These are phyloP conservation scores for Xylariales sp. DNA, from an alignment of 2,329 filamentous ascomycete species.

Conservation along the genomic window DNA sequence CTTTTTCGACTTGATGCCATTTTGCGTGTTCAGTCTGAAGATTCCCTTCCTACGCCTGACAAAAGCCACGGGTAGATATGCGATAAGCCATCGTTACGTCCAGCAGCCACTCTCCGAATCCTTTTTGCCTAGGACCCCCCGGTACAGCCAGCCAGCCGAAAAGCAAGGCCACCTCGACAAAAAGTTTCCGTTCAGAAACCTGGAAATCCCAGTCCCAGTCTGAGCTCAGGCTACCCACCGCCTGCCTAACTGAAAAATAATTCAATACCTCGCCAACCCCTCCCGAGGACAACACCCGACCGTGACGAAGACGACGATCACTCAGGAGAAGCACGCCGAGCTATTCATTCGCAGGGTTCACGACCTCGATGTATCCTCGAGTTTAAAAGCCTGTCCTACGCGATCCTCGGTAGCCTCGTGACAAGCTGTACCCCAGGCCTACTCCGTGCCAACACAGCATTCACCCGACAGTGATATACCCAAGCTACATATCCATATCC, in stretches of 20 bases:
- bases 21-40: too few relatives aligned
- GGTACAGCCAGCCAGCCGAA: too few relatives aligned
- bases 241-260: constrained; percentile 9
- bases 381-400: background rate
- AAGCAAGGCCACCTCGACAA: constrained; percentile 9
- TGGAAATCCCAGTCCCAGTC: too few relatives aligned
- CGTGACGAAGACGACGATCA: background rate
- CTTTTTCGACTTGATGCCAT: too few relatives aligned
- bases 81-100: constrained; percentile 10
- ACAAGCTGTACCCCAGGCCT: too few relatives aligned
- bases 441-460: background rate
- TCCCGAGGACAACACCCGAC: background rate
- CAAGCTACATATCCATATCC: background rate
- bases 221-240: constrained; percentile 8
- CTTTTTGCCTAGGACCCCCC: background rate
- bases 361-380: background rate
- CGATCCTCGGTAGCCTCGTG: background rate
- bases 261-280: background rate
- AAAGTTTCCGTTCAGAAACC: background rate
- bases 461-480: background rate
- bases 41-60: too few relatives aligned
- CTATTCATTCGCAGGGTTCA: background rate
- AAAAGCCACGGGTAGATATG: constrained; percentile 16
- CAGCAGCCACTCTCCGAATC: background rate
- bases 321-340: background rate